Conservation (phyloP, 2,329 filamentous ascomycete genomes). For the Penicillium griseofulvum region DNA sequence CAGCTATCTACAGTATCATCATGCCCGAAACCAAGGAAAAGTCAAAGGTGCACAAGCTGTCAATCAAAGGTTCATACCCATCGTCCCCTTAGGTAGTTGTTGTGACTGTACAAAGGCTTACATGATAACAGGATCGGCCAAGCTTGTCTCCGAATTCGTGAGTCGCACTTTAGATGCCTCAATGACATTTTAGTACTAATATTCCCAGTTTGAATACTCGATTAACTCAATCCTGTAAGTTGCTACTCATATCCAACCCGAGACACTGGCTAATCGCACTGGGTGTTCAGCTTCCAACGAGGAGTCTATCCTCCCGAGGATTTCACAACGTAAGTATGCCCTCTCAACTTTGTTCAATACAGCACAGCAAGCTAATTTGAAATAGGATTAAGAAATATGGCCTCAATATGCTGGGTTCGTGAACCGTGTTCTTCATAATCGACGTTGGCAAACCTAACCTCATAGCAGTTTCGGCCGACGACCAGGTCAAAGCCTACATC, state of each 20-base stretch:
- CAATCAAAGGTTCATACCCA: constrained; percentile 47
- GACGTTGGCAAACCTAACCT: background rate
- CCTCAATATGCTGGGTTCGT: constrained; percentile 83
- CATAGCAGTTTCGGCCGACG: constrained; percentile 76
- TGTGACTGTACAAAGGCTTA: constrained; percentile 27
- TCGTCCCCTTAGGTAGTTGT: background rate
- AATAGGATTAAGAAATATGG: constrained; percentile 93
- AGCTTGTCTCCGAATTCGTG: constrained; percentile 93
- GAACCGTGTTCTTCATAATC: background rate
- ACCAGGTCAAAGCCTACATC: constrained; percentile 98
- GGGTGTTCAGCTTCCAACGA: constrained; percentile 68
- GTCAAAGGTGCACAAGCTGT: constrained; percentile 91
- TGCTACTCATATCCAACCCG: background rate
- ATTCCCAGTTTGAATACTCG: constrained; percentile 83
- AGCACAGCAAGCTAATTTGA: constrained; percentile 1
- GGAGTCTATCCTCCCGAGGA: constrained; percentile 88
- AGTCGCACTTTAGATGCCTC: constrained; percentile 39
- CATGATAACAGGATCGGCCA: constrained; percentile 60
- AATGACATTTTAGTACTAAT: background rate
- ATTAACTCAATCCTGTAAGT: constrained; percentile 91
- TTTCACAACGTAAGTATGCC: constrained; percentile 72
- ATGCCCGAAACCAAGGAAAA: constrained; percentile 60
- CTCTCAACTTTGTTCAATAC: background rate
- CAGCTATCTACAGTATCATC: constrained; percentile 9
- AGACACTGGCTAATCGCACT: constrained; percentile 20